Percentiles rank a stretch among this genome's conserved stretches.
Evolutionary conservation across 2,329 filamentous ascomycete species (phyloP).

Genomic region (Fusarium decemcellulare): DNA sequence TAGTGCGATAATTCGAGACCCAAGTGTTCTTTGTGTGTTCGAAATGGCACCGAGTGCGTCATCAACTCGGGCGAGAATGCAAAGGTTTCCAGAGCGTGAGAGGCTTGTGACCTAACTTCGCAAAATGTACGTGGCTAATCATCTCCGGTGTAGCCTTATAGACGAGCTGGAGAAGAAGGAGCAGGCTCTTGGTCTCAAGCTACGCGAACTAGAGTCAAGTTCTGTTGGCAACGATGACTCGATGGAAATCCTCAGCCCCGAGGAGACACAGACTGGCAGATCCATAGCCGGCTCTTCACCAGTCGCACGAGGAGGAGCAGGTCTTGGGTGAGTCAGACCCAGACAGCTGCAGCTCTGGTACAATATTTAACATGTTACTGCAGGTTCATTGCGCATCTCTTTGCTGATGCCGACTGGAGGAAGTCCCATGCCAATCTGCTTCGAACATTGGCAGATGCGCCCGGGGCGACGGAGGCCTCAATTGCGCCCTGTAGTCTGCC

Average conservation of each 20-base stretch:
- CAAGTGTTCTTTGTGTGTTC: constrained; percentile 3
- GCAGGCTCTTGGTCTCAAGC: constrained; percentile 5
- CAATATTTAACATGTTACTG: not conserved
- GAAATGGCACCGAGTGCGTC: constrained; percentile 17
- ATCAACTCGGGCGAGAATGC: not conserved
- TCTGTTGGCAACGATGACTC: not conserved
- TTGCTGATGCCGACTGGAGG: constrained; percentile 21
- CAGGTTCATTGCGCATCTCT: constrained; percentile 24
- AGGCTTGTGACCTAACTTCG: rapidly evolving
- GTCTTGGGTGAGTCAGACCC: constrained; percentile 6
- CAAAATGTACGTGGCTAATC: not conserved
- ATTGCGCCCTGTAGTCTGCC: constrained; percentile 16
- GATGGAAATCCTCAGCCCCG: constrained; percentile 14
- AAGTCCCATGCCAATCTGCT: constrained; percentile 20
- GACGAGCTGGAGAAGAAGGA: constrained; percentile 26
- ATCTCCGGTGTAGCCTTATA: not conserved
- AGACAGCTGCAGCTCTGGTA: not conserved
- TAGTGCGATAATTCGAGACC: constrained; percentile 29
- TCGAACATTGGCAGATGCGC: constrained; percentile 18
- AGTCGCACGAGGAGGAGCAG: constrained; percentile 13
- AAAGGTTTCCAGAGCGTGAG: constrained; percentile 18
- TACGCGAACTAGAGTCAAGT: not conserved
- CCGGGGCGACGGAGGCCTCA: not conserved
- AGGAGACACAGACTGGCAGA: constrained; percentile 20
- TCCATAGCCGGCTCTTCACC: constrained; percentile 26